These are phyloP conservation scores for Picocystis sp. DNA, from an alignment of 163 green algal genomes.

Conservation along the genomic window DNA sequence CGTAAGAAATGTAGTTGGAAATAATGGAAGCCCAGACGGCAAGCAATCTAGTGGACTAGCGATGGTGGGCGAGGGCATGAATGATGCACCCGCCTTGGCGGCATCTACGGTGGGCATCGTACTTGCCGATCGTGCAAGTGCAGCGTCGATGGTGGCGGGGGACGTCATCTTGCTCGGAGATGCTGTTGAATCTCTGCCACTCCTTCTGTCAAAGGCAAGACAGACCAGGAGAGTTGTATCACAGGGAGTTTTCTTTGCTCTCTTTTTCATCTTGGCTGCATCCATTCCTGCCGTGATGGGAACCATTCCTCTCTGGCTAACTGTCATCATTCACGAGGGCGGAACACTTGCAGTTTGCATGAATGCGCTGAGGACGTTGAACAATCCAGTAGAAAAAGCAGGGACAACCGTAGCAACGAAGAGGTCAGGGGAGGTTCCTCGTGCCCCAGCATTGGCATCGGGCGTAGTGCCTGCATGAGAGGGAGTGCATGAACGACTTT, in stretches of 20 bases:
- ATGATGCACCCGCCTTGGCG: constrained; percentile 71
- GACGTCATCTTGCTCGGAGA: constrained; percentile 62
- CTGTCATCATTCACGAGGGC: constrained; percentile 84
- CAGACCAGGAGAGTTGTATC: constrained; percentile 19
- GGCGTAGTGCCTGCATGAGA: too few relatives aligned
- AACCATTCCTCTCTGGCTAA: constrained; percentile 74
- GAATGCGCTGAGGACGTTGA: constrained; percentile 47
- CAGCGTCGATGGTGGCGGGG: constrained; percentile 42
- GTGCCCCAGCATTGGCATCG: too few relatives aligned
- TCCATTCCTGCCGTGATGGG: constrained; percentile 53
- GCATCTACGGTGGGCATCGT: constrained; percentile 59
- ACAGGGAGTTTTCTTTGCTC: neutral
- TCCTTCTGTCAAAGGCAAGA: constrained; percentile 37
- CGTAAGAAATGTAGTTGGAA: neutral
- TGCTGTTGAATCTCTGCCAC: constrained; percentile 47
- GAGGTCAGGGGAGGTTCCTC: too few relatives aligned
- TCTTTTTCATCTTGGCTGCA: constrained; percentile 1
- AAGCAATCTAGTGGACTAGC: constrained; percentile 28
- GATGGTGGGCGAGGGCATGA: constrained; percentile 85
- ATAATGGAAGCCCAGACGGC: neutral
- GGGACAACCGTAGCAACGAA: too few relatives aligned
- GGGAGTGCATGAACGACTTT: too few relatives aligned
- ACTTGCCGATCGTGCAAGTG: constrained; percentile 38
- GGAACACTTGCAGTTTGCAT: constrained; percentile 77
- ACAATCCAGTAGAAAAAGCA: too few relatives aligned